Conservation (phyloP, 2,329 filamentous ascomycete genomes). For the Ophiostoma ips region DNA sequence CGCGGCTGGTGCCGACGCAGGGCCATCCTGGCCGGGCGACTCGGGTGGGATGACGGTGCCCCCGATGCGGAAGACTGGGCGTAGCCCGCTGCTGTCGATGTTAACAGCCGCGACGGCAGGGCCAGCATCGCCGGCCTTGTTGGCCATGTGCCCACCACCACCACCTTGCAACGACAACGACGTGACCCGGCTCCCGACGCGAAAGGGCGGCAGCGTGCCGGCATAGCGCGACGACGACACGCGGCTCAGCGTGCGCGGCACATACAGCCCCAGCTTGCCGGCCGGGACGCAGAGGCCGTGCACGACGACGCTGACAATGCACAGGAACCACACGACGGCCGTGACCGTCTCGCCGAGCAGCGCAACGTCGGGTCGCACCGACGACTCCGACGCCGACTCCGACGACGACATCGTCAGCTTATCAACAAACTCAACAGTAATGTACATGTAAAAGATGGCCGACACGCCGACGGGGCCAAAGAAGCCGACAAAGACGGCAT, state of each 20-base stretch:
- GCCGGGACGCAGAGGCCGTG: constrained; percentile 74
- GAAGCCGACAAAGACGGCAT: constrained; percentile 79
- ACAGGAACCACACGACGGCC: constrained; percentile 75
- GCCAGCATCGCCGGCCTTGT: neutral
- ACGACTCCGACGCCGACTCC: constrained; percentile 49
- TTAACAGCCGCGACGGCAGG: neutral
- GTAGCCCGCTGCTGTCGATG: neutral
- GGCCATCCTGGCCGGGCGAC: neutral
- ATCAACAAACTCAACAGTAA: constrained; percentile 61
- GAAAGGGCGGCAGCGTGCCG: constrained; percentile 16
- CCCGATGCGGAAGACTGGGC: constrained; percentile 26
- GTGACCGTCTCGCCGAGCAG: constrained; percentile 51
- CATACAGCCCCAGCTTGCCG: constrained; percentile 48
- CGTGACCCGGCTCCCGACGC: constrained; percentile 19
- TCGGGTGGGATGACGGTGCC: constrained; percentile 25
- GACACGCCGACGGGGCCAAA: constrained; percentile 90
- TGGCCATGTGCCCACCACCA: too few relatives aligned
- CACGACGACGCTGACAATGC: constrained; percentile 70
- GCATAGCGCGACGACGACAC: constrained; percentile 18
- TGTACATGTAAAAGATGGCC: constrained; percentile 78
- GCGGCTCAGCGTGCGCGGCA: constrained; percentile 49
- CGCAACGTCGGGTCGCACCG: constrained; percentile 34
- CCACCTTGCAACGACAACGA: neutral
- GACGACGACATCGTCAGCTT: constrained; percentile 40
- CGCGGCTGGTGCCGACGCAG: neutral